Conservation (phyloP, 1,139 yeast species). For the Chernovozyma sophiae-reginae region DNA sequence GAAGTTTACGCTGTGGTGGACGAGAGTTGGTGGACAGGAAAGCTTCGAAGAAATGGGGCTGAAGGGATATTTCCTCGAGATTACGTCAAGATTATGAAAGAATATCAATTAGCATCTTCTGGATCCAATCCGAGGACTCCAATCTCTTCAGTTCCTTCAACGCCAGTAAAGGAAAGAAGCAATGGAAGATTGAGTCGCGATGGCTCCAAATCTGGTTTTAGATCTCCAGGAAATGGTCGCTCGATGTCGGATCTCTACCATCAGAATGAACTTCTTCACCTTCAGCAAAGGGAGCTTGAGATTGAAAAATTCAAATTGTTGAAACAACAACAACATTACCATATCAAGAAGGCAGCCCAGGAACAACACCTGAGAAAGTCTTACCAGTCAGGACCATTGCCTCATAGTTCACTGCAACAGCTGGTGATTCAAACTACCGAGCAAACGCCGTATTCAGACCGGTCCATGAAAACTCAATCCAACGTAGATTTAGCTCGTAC, state of each 20-base stretch:
- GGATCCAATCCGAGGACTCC: slow-evolving; percentile 1
- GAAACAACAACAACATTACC: slow-evolving; percentile 31
- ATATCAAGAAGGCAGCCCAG: slow-evolving; percentile 19
- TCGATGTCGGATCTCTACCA: not conserved
- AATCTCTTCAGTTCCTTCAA: not conserved
- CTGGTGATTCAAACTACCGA: too few relatives aligned
- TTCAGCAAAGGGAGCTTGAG: slow-evolving; percentile 24
- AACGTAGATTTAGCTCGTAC: slow-evolving; percentile 11
- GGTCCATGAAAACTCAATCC: slow-evolving; percentile 7
- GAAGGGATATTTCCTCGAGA: slow-evolving; percentile 86
- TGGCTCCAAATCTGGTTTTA: slow-evolving; percentile 4
- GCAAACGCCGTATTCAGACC: too few relatives aligned
- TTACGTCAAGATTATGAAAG: slow-evolving; percentile 49
- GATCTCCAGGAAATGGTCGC: slow-evolving; percentile 13
- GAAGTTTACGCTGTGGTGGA: slow-evolving; percentile 79
- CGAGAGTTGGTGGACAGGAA: slow-evolving; percentile 92
- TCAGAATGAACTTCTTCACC: slow-evolving; percentile 3
- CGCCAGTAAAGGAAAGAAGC: slow-evolving; percentile 1
- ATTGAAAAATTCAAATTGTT: slow-evolving; percentile 28
- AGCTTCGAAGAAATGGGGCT: slow-evolving; percentile 71
- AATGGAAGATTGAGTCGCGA: not conserved
- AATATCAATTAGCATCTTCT: slow-evolving; percentile 1
- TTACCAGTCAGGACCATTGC: not conserved
- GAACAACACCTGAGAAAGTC: slow-evolving; percentile 16
- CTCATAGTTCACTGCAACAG: not conserved